These are phyloP conservation scores for Onygenales sp. DNA, from an alignment of 2,329 filamentous ascomycete genomes.

Conservation along the genomic window DNA sequence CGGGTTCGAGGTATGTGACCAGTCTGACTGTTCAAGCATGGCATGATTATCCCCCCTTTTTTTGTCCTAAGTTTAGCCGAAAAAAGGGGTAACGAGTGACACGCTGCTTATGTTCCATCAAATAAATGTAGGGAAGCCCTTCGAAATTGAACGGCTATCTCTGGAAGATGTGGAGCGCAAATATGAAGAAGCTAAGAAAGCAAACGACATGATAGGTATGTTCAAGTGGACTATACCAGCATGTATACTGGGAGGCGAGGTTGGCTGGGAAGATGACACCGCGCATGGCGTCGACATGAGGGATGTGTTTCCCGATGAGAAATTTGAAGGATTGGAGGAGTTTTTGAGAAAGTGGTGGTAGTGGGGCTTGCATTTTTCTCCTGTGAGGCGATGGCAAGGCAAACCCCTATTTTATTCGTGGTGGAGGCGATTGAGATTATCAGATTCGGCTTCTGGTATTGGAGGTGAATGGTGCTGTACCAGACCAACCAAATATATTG, in stretches of 20 bases:
- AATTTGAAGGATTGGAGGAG: neutral
- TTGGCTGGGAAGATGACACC: constrained; percentile 1
- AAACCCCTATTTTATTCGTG: too few species aligned
- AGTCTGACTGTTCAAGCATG: neutral
- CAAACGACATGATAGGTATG: neutral
- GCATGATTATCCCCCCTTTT: too few species aligned
- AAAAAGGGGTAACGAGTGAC: neutral
- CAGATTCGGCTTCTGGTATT: too few species aligned
- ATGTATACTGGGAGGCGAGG: neutral
- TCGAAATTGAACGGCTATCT: constrained; percentile 1
- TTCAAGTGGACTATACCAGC: neutral
- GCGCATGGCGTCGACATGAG: neutral
- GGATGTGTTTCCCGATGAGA: neutral
- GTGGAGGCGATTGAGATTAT: too few species aligned
- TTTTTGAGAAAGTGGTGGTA: constrained; percentile 1
- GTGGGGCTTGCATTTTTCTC: too few species aligned
- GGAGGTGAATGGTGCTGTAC: too few species aligned
- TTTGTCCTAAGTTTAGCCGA: too few species aligned
- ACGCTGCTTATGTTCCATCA: neutral
- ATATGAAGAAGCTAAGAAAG: neutral
- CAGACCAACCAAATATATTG: too few species aligned
- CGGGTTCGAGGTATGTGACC: constrained; percentile 1
- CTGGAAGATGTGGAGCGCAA: neutral
- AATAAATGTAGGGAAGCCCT: neutral
- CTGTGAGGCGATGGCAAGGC: too few species aligned